Evolutionary conservation across 2,329 filamentous ascomycete genomes (phyloP).

Genomic region (Fusarium chuoi): DNA sequence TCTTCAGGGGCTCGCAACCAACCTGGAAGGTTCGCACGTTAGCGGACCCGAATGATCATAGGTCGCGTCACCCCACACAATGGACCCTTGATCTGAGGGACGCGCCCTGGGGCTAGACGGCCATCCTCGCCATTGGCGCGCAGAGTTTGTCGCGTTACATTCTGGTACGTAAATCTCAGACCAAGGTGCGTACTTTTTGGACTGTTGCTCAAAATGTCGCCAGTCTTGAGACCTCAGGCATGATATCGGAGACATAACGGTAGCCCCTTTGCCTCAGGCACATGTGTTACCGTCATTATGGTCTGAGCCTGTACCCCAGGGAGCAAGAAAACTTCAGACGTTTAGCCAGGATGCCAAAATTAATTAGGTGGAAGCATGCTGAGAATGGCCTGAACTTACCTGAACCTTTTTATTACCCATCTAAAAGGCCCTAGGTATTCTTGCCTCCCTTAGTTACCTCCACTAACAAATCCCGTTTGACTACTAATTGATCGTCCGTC

Average conservation of each 20-base stretch:
- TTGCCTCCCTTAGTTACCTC: background rate
- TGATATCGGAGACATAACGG: constrained; percentile 11
- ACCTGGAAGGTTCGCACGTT: constrained; percentile 2
- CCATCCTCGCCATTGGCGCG: constrained; percentile 1
- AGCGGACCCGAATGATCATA: constrained; percentile 11
- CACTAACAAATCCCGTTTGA: constrained; percentile 20
- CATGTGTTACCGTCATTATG: constrained; percentile 24
- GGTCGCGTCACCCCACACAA: constrained; percentile 33
- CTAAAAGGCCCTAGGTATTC: background rate
- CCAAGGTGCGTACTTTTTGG: constrained; percentile 37
- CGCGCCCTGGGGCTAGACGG: constrained; percentile 11
- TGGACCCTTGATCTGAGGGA: constrained; percentile 35
- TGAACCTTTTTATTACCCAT: background rate
- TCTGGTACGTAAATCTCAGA: constrained; percentile 39
- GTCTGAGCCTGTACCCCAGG: constrained; percentile 29
- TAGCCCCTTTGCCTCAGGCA: constrained; percentile 47
- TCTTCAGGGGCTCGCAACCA: constrained; percentile 31
- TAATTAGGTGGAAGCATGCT: background rate
- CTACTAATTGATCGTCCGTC: constrained; percentile 10
- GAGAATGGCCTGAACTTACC: accelerated
- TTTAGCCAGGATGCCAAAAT: background rate
- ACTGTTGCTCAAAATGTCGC: background rate
- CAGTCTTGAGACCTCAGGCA: constrained; percentile 37
- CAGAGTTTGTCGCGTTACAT: constrained; percentile 1
- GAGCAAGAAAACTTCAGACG: background rate